Evolutionary conservation across 176 grass and related monocot species (phyloP), one percentile per base, ranked within the genome.

Genomic region (Melocanna baccifera): DNA sequence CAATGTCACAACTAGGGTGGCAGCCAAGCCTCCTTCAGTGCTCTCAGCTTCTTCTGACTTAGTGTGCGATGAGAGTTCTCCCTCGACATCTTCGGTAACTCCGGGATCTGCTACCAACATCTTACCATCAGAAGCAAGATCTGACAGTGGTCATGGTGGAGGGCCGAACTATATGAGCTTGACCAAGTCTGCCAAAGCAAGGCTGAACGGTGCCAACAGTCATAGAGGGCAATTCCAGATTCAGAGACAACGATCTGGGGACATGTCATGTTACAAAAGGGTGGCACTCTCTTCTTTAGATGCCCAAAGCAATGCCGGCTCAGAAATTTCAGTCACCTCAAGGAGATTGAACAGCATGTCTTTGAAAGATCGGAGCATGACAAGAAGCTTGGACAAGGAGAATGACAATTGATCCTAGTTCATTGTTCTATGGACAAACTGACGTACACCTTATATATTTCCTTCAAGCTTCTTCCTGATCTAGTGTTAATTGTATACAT

Each of bases 141-240:
- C 77, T 13, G 90, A 89, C 32, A 53, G 63, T 64, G 39, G 84
- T 41, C 19, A 79, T 56, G 70, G 37, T 8, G 80, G 77, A 32
- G 83, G 83, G 22, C 90, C 88, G 57, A 92, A 73, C 20, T 97
- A 97, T 82, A 94, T 94, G 92, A 91, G 62, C 74, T 43, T 83
- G 84, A 93, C 95, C 30, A 94, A 93, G 58, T 89, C 96, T 52
- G 87, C 87, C 25, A 95, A 87, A 51, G 89, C 96, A 25, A 95
- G 91, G 82, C 80, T 88, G 43, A 84, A 75, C 15, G 69, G 82
- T 22, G 63, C 40, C 67, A 82, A 67, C 25, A 77, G 63, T 51
- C 80, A 80, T 43, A 71, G 40, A 68, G 78, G 64, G 7, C 78
- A 67, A 42, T 77, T 63, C 9, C 75, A 87, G 29, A 52, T 73